Evolutionary conservation across 371 early-diverging fungal species (phyloP).

Genomic region (Funneliformis caledonium): DNA sequence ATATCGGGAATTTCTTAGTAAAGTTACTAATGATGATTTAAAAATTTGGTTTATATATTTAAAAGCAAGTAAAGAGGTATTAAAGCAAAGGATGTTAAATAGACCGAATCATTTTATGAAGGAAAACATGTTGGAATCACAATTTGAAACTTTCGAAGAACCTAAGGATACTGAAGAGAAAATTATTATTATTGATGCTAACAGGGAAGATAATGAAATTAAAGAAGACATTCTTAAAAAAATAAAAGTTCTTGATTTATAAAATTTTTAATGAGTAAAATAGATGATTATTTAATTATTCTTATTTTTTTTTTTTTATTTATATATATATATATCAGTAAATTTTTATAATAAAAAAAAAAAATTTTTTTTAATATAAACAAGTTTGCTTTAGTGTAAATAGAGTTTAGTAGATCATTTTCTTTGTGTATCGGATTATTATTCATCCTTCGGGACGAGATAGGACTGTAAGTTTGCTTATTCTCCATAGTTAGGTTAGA

Average conservation of each 20-base stretch:
- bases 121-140: conserved; percentile 28
- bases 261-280: no score
- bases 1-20: conserved; percentile 39
- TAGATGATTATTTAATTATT: no score
- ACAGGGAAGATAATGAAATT: background rate
- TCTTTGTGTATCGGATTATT: no score
- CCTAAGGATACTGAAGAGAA: conserved; percentile 35
- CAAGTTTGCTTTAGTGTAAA: no score
- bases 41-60: conserved; percentile 39
- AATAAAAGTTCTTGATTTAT: background rate
- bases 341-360: no score
- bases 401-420: no score
- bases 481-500: no score
- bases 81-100: conserved; percentile 29
- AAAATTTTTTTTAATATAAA: no score
- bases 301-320: no score
- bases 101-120: conserved; percentile 42
- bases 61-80: conserved; percentile 23
- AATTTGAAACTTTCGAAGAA: conserved; percentile 39
- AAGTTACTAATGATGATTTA: background rate
- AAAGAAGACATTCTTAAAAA: conserved; percentile 15
- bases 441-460: no score
- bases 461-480: no score
- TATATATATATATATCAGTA: no score
- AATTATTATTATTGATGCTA: conserved; percentile 8